Conservation (phyloP, 192 early-diverging fungal genomes). For the Coemansia sp. region DNA sequence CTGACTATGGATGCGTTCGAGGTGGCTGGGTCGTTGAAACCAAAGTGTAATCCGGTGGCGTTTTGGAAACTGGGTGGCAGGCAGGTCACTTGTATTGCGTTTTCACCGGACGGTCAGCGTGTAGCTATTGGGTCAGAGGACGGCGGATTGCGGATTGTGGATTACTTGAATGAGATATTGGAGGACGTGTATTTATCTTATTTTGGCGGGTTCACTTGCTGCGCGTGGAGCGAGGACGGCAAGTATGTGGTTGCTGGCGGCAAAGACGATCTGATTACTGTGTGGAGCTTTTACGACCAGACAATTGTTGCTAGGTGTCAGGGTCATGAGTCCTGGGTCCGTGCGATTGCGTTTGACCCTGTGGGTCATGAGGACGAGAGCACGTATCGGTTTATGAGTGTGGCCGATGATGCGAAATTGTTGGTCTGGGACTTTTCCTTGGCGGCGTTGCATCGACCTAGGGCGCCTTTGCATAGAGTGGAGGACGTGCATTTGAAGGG, state of each 20-base stretch:
- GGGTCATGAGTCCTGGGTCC: conserved; percentile 91
- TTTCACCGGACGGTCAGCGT: conserved; percentile 81
- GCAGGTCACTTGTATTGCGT: conserved; percentile 72
- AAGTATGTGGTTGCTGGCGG: conserved; percentile 82
- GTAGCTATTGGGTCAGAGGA: conserved; percentile 81
- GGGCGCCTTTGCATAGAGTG: conserved; percentile 23
- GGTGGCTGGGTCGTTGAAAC: conserved; percentile 57
- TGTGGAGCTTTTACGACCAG: conserved; percentile 81
- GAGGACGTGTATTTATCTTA: conserved; percentile 77
- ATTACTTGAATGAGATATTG: conserved; percentile 68
- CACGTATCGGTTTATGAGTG: conserved; percentile 83
- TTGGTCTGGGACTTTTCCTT: conserved; percentile 95
- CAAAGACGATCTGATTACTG: conserved; percentile 88
- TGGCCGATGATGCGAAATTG: conserved; percentile 85
- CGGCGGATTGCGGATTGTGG: conserved; percentile 74
- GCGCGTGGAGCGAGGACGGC: conserved; percentile 89
- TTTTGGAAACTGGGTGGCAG: conserved; percentile 76
- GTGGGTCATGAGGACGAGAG: conserved; percentile 69
- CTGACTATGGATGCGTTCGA: conserved; percentile 19
- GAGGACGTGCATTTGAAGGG: conserved; percentile 15
- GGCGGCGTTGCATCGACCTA: conserved; percentile 71
- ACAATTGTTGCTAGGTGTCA: conserved; percentile 83
- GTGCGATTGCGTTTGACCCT: conserved; percentile 80
- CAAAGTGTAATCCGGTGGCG: conserved; percentile 78
- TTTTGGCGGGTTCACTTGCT: conserved; percentile 86